Base-by-base conservation (phyloP, 371 early-diverging fungal species). In the Syncephalastrum sp. region DNA sequence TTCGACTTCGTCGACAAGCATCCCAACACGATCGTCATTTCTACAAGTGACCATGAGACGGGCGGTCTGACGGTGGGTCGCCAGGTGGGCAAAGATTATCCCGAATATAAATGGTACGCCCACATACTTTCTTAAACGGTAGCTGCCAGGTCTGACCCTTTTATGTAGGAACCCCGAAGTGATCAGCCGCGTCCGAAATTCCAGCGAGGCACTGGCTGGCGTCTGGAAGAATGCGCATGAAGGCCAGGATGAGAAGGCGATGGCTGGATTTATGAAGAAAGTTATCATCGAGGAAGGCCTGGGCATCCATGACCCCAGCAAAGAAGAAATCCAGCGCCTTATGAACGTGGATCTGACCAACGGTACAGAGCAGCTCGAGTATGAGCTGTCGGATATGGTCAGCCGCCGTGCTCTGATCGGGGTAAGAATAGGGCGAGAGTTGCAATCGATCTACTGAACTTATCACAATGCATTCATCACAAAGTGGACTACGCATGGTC, bases 401-500 rank as follows among this genome's bases (percentile, higher is more conserved):
- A 81, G 82, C 53, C 57, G 74, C 19, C 75, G 85, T 19, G 88
- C 90, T 10, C 63, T 75, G 59, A 64, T 91, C 29, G 87, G 88
- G 4, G 69, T 72, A 66, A 64, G 64, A 54, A 16, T 16, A 43
- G 2, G 17, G 14, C 3, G 12, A 33, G 10, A 2, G 38, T 2
- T 10, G 38, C 1, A 5, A 33, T 10, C 10, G 10, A 8, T 33
- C 3, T 10, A 10, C 2, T 8, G 8, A 10, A 33, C 12, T 33
- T 33, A 33, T 10, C 7, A 16, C 21, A 4, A 47, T 54, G 50
- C 16, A 10, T 19, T 14, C 42, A 15, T 0, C 8, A 3, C 16
- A 33, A 55, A 89, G 58, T 98, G 95, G 94, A 79, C 91, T 4
- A 95, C 95, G 0, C 89, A 91, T 64, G 96, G 96, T 0, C 97